These are phyloP conservation scores for Nicotiana attenuata DNA, from an alignment of 257 asterid genomes.

Conservation along the genomic window DNA sequence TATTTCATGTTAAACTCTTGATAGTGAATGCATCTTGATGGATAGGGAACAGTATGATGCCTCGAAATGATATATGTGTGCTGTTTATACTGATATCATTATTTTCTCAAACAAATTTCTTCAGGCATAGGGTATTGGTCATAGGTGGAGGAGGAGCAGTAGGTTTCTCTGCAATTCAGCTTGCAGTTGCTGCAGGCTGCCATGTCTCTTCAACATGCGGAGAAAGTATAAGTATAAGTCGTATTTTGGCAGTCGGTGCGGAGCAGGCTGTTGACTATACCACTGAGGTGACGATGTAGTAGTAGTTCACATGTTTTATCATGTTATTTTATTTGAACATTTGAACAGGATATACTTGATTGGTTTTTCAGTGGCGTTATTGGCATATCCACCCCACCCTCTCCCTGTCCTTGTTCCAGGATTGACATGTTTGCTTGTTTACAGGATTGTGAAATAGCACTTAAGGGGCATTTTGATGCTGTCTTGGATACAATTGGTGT, in stretches of 20 bases:
- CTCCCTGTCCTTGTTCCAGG: not conserved
- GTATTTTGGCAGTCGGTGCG: slow-evolving; percentile 74
- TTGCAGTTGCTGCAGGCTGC: slow-evolving; percentile 87
- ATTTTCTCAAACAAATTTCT: slow-evolving; percentile 17
- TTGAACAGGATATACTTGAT: not conserved
- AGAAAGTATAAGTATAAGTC: slow-evolving; percentile 51
- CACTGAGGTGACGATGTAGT: slow-evolving; percentile 50
- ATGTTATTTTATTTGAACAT: not conserved
- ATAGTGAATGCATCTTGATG: not conserved
- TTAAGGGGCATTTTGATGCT: slow-evolving; percentile 87
- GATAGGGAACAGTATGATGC: not conserved
- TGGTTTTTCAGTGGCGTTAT: not conserved
- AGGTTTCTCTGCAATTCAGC: slow-evolving; percentile 95
- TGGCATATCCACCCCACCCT: not conserved
- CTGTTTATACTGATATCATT: slow-evolving; percentile 12
- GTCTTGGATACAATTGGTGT: slow-evolving; percentile 87
- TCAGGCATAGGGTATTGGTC: slow-evolving; percentile 80
- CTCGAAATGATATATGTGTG: not conserved
- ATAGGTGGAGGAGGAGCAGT: slow-evolving; percentile 99
- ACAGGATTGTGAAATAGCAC: slow-evolving; percentile 66
- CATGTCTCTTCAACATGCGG: slow-evolving; percentile 89
- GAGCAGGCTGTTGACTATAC: slow-evolving; percentile 85
- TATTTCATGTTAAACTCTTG: not conserved
- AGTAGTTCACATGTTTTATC: slow-evolving; percentile 5
- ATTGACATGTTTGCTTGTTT: slow-evolving; percentile 7